A percentile compares a stretch with the other conserved stretches of the same genome.
These are phyloP conservation scores for Russula virescens DNA, from an alignment of 768 basidiomycete genomes.

Conservation along the genomic window DNA sequence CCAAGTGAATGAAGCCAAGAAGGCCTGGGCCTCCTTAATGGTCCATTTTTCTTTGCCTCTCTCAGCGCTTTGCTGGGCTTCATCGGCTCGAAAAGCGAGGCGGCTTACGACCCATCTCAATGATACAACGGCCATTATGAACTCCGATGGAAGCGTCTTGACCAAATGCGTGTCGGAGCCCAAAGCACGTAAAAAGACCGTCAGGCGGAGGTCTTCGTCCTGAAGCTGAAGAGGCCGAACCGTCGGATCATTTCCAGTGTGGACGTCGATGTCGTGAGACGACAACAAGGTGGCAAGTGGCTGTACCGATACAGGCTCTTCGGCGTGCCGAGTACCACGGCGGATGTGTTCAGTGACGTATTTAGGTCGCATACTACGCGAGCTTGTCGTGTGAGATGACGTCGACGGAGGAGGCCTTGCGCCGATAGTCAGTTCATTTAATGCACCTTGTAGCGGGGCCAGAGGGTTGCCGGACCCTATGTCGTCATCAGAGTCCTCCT, in stretches of 20 bases:
- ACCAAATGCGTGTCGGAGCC: conserved; percentile 49
- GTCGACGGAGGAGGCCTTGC: conserved; percentile 29
- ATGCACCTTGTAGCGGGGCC: conserved; percentile 62
- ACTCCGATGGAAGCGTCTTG: conserved; percentile 40
- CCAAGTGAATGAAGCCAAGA: conserved; percentile 47
- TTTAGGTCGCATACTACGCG: conserved; percentile 26
- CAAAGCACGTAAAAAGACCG: conserved; percentile 50
- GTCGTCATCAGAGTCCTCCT: conserved; percentile 51
- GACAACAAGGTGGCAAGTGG: conserved; percentile 44
- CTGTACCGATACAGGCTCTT: conserved; percentile 51
- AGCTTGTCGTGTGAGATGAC: conserved; percentile 32
- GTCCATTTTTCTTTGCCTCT: conserved; percentile 69
- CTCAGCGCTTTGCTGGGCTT: conserved; percentile 45
- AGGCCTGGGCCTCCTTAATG: conserved; percentile 49
- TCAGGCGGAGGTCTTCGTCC: conserved; percentile 46
- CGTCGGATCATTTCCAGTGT: conserved; percentile 22
- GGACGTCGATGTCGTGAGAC: conserved; percentile 25
- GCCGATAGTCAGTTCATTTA: conserved; percentile 49
- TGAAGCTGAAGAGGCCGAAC: conserved; percentile 45
- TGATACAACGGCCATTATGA: conserved; percentile 48
- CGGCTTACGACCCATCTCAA: conserved; percentile 56
- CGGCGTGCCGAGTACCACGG: conserved; percentile 58
- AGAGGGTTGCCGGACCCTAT: conserved; percentile 44
- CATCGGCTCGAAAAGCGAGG: conserved; percentile 47
- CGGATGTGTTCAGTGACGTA: conserved; percentile 54